Evolutionary conservation across 1,284 basidiomycete species (phyloP).

Genomic region (Kalmanozyma brasiliensis): DNA sequence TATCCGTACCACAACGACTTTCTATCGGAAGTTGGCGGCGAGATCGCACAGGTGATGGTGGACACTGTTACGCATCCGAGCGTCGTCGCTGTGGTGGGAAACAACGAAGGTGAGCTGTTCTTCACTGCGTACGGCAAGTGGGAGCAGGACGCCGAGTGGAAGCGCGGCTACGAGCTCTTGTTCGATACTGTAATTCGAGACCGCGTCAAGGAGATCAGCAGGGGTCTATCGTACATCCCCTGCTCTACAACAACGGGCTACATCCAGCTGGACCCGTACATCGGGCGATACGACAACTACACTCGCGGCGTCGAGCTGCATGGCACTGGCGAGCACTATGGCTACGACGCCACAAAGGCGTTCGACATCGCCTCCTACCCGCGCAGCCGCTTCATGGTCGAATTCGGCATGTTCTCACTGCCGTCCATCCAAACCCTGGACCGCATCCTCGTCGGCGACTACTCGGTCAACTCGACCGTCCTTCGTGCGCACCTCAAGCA

Average conservation of each 20-base stretch:
- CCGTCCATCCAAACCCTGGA: constrained; percentile 76
- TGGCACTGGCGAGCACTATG: constrained; percentile 70
- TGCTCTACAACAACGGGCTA: constrained; percentile 74
- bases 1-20: constrained; percentile 72
- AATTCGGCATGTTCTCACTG: constrained; percentile 77
- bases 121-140: constrained; percentile 26
- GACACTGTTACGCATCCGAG: constrained; percentile 73
- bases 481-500: constrained; percentile 74
- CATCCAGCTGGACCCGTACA: constrained; percentile 73
- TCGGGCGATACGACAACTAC: constrained; percentile 72
- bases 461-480: constrained; percentile 74
- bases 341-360: constrained; percentile 73
- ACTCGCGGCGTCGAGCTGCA: constrained; percentile 72
- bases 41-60: constrained; percentile 74
- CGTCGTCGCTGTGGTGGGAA: constrained; percentile 39
- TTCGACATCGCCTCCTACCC: constrained; percentile 75
- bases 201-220: constrained; percentile 72
- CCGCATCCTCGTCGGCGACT: constrained; percentile 72
- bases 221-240: constrained; percentile 75
- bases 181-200: constrained; percentile 72
- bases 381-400: constrained; percentile 74
- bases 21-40: constrained; percentile 72
- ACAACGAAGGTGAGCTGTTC: constrained; percentile 54
- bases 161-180: constrained; percentile 37
- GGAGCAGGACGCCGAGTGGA: constrained; percentile 24